phyloP scores from a whole-genome alignment of 2,329 filamentous ascomycete species.

The Rutstroemia sp. region DNA sequence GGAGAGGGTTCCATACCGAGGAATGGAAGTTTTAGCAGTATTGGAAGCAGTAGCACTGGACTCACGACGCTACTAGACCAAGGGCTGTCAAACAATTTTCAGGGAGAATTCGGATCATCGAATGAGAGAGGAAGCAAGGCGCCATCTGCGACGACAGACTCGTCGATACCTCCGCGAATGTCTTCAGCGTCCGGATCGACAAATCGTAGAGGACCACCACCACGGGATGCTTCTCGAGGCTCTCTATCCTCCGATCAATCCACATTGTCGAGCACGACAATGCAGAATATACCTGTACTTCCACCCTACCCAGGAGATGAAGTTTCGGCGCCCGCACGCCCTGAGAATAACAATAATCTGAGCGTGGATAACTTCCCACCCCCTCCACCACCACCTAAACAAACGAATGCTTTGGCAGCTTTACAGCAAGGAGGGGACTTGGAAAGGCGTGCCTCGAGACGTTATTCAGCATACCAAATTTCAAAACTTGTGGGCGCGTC shows the following conservation, averaged over 20 bases:
- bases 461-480: slow-evolving; percentile 96
- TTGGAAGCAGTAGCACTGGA: slow-evolving; percentile 49
- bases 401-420: slow-evolving; percentile 81
- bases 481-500: slow-evolving; percentile 83
- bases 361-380: slow-evolving; percentile 58
- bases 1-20: slow-evolving; percentile 22
- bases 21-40: slow-evolving; percentile 52
- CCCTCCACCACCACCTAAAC: slow-evolving; percentile 72
- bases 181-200: slow-evolving; percentile 21
- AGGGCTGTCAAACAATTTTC: slow-evolving; percentile 32
- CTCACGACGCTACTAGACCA: slow-evolving; percentile 54
- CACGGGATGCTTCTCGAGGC: slow-evolving; percentile 44
- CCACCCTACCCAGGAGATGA: slow-evolving; percentile 63
- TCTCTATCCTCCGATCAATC: slow-evolving; percentile 54
- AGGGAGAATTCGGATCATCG: slow-evolving; percentile 13
- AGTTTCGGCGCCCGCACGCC: slow-evolving; percentile 40
- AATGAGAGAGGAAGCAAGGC: slow-evolving; percentile 18
- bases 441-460: slow-evolving; percentile 82
- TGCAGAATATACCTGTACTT: slow-evolving; percentile 70
- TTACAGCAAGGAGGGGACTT: slow-evolving; percentile 87
- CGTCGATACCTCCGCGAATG: slow-evolving; percentile 40
- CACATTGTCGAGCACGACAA: slow-evolving; percentile 63
- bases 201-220: slow-evolving; percentile 22
- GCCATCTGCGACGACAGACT: slow-evolving; percentile 22
- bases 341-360: slow-evolving; percentile 34